phyloP scores from a whole-genome alignment of 129 eudicot genomes.

The Centaurea solstitialis region DNA sequence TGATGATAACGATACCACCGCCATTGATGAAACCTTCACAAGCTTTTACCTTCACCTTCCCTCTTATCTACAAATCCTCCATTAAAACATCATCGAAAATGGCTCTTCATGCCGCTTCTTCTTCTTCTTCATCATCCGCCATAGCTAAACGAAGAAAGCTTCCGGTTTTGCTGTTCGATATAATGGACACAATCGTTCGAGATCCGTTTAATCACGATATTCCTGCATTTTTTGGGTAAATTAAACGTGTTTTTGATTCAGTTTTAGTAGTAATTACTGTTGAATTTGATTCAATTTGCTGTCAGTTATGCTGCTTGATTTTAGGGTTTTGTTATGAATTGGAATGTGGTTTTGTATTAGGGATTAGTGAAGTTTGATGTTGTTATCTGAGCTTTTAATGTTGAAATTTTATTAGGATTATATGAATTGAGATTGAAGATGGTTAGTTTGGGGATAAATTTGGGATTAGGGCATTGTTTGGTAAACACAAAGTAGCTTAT shows the following conservation, averaged over 20 bases:
- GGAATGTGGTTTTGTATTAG: neutral
- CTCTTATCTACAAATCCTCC: slow-evolving; percentile 25
- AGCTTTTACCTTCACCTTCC: slow-evolving; percentile 10
- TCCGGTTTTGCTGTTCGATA: slow-evolving; percentile 77
- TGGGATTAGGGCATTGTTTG: neutral
- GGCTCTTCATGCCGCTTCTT: slow-evolving; percentile 6
- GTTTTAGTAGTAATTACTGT: neutral
- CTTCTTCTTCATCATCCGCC: neutral
- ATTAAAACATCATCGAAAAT: slow-evolving; percentile 20
- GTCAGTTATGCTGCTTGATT: neutral
- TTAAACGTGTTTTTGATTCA: neutral
- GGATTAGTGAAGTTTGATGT: neutral
- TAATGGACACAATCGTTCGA: slow-evolving; percentile 90
- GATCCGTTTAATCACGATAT: slow-evolving; percentile 84
- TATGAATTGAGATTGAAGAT: neutral
- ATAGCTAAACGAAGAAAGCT: slow-evolving; percentile 48
- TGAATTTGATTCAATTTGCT: neutral
- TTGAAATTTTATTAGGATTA: neutral
- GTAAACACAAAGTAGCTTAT: too few relatives aligned
- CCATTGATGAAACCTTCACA: slow-evolving; percentile 36
- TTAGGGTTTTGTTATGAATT: neutral
- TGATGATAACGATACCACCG: slow-evolving; percentile 11
- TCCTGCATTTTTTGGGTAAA: slow-evolving; percentile 84
- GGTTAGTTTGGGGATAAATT: neutral
- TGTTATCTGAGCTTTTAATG: neutral